Evolutionary conservation across 1,284 basidiomycete species (phyloP), one percentile per base, ranked within the genome.

Genomic region (Heliocybe sulcata): DNA sequence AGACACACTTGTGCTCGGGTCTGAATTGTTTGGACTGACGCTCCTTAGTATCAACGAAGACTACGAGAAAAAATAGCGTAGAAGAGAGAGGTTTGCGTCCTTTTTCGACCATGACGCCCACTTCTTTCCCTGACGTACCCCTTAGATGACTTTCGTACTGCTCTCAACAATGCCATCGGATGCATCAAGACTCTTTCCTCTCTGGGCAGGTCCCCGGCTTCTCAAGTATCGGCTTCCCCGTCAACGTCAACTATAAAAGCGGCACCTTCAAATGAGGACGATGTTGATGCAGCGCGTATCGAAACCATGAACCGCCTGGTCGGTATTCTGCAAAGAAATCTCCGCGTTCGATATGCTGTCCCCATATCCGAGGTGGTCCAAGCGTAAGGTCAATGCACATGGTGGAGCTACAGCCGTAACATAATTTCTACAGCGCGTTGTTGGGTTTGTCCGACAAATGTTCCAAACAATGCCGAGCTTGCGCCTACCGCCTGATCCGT

Each of bases 401-500:
- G 25, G 54, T 26, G 29, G 42, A 35, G 35, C 54, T 52, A 51
- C 50, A 11, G 52, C 58, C 25, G 48, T 55, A 29, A 52, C n/a
- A 53, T n/a, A 57, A 57, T 27, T 49, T 47, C 6, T 27, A 9
- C 63, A 94, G 92, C 16, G 76, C 89, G 16, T 72, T 90, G 42
- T 87, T 88, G 3, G 87, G 83, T 35, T 78, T 98, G 2, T 80
- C 87, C 25, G 95, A 98, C 64, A 72, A 71, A 29, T 82, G 83
- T 1, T 84, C 87, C 0, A 85, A 85, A 57, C 80, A 87, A 55
- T 82, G 87, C 59, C 83, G 93, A n/a, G 85, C 94, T 1, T 82
- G 85, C 0, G 90, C 87, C 0, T 98, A 97, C 67, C 80, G 94
- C n/a, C 74, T 96, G 0, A 77, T 98, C 9, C 83, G 95, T 25